phyloP scores from a whole-genome alignment of 2,329 filamentous ascomycete genomes.

The Teratosphaeria epicoccoides region DNA sequence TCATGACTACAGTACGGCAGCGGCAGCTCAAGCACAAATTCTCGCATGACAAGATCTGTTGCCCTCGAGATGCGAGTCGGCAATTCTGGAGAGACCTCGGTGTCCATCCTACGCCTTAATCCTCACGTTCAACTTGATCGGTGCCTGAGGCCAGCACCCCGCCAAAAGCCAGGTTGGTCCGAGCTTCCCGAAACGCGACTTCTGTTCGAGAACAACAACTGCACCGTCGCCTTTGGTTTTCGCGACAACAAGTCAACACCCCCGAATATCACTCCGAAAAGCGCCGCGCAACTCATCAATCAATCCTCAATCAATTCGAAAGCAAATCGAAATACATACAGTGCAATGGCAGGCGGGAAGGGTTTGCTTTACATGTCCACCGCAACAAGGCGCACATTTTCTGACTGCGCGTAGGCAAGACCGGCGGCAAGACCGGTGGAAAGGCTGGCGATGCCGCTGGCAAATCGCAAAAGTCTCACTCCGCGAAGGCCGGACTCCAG shows the following conservation, averaged over 20 bases:
- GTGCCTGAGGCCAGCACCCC: neutral
- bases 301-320: neutral
- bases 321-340: neutral
- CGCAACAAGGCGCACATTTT: conserved; percentile 10
- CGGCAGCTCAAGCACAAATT: neutral
- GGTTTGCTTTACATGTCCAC: conserved; percentile 52
- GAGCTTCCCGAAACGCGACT: neutral
- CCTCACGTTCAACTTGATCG: neutral
- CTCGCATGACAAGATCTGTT: no score
- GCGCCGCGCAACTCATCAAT: neutral
- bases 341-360: conserved; percentile 71
- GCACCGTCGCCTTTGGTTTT: neutral
- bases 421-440: conserved; percentile 79
- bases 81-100: neutral
- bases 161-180: neutral
- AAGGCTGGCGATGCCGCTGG: conserved; percentile 61
- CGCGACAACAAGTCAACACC: neutral
- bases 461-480: conserved; percentile 90
- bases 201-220: neutral
- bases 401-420: conserved; percentile 37
- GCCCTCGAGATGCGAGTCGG: neutral
- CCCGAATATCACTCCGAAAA: neutral
- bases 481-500: conserved; percentile 88
- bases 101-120: neutral
- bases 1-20: neutral